phyloP scores from a whole-genome alignment of 225 moss, liverwort and hornwort species.

The Bryum argenteum region DNA sequence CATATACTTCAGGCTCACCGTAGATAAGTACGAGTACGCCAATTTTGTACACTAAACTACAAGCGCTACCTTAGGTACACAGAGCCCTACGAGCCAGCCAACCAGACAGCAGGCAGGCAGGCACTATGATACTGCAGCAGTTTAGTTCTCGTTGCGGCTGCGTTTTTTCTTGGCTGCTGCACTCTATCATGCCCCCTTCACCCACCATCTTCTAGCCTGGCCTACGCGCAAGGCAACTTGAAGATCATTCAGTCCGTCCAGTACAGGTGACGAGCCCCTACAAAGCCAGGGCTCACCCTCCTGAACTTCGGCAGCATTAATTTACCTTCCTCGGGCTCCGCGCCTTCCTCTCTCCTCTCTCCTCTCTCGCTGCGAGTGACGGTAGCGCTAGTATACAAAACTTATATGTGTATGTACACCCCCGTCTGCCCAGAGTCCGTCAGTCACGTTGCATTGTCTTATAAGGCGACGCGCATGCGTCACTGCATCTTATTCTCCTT shows the following conservation, averaged over 20 bases:
- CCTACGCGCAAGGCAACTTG: constrained; percentile 40
- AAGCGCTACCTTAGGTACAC: not conserved
- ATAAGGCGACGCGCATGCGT: constrained; percentile 33
- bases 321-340: not conserved
- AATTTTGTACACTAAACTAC: not conserved
- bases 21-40: not conserved
- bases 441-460: constrained; percentile 13
- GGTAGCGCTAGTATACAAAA: constrained; percentile 1
- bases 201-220: constrained; percentile 13
- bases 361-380: constrained; percentile 20
- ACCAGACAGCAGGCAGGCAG: too few species aligned
- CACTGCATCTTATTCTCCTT: constrained; percentile 26
- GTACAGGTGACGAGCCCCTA: not conserved
- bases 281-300: constrained; percentile 2
- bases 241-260: constrained; percentile 5
- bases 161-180: constrained; percentile 50
- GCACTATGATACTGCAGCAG: constrained; percentile 2
- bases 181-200: constrained; percentile 26
- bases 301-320: not conserved
- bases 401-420: constrained; percentile 7
- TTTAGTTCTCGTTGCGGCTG: constrained; percentile 16
- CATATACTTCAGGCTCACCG: not conserved
- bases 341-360: not conserved
- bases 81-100: not conserved
- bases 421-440: not conserved